phyloP scores from a whole-genome alignment of 2,329 filamentous ascomycete genomes.

The Paraphoma sp. region DNA sequence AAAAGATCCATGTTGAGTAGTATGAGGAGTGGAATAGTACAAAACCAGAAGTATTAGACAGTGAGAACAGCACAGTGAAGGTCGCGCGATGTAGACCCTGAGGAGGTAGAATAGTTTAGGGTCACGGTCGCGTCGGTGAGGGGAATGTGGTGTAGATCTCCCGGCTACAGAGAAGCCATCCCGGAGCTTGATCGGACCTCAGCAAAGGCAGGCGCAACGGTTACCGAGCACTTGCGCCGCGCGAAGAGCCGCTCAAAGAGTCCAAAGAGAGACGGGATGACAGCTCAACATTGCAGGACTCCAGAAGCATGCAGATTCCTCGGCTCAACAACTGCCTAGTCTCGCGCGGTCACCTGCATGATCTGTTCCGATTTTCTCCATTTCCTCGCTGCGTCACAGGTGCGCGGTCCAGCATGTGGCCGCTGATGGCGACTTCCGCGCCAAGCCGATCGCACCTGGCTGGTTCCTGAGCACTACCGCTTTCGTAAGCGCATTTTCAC shows the following conservation, averaged over 20 bases:
- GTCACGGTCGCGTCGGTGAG: neutral
- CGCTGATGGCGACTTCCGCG: neutral
- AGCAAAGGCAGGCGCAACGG: neutral
- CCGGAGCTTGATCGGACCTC: conserved; percentile 1
- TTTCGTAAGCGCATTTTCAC: conserved; percentile 25
- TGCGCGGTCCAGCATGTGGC: neutral
- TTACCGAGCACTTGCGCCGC: neutral
- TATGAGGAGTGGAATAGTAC: neutral
- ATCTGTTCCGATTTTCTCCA: neutral
- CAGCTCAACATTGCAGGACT: neutral
- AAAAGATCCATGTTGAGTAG: conserved; percentile 22
- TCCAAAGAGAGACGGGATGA: neutral
- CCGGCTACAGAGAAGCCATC: too few species aligned
- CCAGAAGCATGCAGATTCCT: neutral
- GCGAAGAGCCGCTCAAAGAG: too few species aligned
- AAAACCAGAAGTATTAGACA: neutral
- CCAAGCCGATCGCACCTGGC: neutral
- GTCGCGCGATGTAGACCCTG: neutral
- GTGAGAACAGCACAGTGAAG: neutral
- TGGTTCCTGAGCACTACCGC: conserved; percentile 12
- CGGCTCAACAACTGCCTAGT: neutral
- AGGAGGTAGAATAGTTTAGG: neutral
- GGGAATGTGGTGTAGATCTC: too few species aligned
- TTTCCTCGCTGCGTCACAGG: neutral
- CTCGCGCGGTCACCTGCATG: neutral